Evolutionary conservation across 2,329 filamentous ascomycete species (phyloP).

Genomic region (Hymenoscyphus fraxineus): DNA sequence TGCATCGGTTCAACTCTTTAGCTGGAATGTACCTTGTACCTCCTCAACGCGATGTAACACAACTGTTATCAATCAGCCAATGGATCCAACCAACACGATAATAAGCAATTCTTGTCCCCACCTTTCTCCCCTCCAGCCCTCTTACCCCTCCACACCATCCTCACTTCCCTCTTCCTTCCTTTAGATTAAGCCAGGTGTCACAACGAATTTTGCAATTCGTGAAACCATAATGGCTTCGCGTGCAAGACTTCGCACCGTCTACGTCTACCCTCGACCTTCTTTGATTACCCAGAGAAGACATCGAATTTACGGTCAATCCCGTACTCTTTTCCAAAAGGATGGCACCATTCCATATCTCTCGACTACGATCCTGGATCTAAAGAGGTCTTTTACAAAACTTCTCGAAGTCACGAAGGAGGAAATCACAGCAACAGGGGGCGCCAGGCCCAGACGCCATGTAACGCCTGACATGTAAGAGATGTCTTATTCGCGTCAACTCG

Average conservation of each 20-base stretch:
- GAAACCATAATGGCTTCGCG: background rate
- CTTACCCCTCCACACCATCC: background rate
- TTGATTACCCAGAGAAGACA: background rate
- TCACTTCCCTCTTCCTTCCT: background rate
- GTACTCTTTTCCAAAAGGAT: too few relatives aligned
- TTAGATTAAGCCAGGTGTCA: background rate
- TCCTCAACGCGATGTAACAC: background rate
- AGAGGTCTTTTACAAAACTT: too few relatives aligned
- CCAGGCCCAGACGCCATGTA: too few relatives aligned
- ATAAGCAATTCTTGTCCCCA: background rate
- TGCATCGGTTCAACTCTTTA: too few relatives aligned
- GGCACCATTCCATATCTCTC: too few relatives aligned
- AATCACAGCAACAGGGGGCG: too few relatives aligned
- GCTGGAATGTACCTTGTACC: too few relatives aligned
- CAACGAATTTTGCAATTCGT: background rate
- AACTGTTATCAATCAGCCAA: background rate
- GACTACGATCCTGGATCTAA: too few relatives aligned
- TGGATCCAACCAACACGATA: background rate
- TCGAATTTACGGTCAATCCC: background rate
- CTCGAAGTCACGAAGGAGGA: too few relatives aligned
- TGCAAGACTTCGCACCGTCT: background rate
- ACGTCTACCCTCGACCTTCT: background rate
- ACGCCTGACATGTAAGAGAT: background rate
- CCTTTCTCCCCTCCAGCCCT: background rate
- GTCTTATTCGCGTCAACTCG: background rate